Evolutionary conservation across 2,329 filamentous ascomycete genomes (phyloP).

Genomic region (Fusarium nelsonii): DNA sequence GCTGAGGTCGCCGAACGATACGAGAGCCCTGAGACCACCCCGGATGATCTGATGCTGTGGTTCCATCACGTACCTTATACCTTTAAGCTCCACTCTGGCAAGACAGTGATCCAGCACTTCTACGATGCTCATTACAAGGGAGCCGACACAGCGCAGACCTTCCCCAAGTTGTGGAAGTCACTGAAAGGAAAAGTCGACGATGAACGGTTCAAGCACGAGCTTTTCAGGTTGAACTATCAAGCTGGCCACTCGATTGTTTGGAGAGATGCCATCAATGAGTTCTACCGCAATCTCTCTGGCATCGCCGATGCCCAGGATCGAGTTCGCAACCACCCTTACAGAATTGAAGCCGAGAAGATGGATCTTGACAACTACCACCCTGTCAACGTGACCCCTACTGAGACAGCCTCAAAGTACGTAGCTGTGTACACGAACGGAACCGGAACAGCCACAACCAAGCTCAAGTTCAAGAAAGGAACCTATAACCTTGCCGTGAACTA

Average conservation of each 20-base stretch:
- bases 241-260: slow-evolving; percentile 78
- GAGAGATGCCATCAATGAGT: slow-evolving; percentile 75
- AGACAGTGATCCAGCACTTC: slow-evolving; percentile 76
- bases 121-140: slow-evolving; percentile 73
- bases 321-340: slow-evolving; percentile 71
- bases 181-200: slow-evolving; percentile 69
- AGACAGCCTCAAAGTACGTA: slow-evolving; percentile 63
- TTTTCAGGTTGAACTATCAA: slow-evolving; percentile 72
- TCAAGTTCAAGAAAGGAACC: slow-evolving; percentile 51
- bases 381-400: slow-evolving; percentile 67
- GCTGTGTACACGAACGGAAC: slow-evolving; percentile 21
- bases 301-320: slow-evolving; percentile 69
- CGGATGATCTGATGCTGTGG: slow-evolving; percentile 77
- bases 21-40: slow-evolving; percentile 72
- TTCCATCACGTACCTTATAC: slow-evolving; percentile 81
- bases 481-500: slow-evolving; percentile 77
- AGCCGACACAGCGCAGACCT: slow-evolving; percentile 70
- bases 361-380: slow-evolving; percentile 67
- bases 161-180: slow-evolving; percentile 65
- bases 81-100: slow-evolving; percentile 69
- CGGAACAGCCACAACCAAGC: slow-evolving; percentile 15
- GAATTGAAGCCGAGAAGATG: slow-evolving; percentile 79
- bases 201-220: slow-evolving; percentile 69
- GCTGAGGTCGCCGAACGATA: slow-evolving; percentile 68
- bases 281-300: slow-evolving; percentile 67